These are phyloP conservation scores for Cytospora schulzeri DNA, from an alignment of 2,329 filamentous ascomycete genomes.

Conservation along the genomic window DNA sequence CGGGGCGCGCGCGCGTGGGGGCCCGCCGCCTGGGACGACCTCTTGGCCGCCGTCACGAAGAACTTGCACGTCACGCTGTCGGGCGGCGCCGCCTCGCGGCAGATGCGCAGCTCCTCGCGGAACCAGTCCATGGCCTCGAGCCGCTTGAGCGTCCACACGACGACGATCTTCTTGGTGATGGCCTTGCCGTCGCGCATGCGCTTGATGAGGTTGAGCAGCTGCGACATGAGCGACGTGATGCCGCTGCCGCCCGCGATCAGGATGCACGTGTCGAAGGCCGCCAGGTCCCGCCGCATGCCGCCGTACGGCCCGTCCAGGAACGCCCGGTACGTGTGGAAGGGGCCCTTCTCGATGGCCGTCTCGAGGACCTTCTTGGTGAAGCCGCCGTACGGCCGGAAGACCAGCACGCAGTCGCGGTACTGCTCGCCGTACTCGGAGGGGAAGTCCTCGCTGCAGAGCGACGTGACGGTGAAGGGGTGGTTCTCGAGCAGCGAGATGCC, in stretches of 20 bases:
- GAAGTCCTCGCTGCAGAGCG: conserved; percentile 89
- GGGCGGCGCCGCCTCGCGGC: conserved; percentile 83
- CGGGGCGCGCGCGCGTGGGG: conserved; percentile 53
- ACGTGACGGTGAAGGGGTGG: conserved; percentile 94
- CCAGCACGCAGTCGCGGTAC: conserved; percentile 85
- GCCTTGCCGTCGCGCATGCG: conserved; percentile 94
- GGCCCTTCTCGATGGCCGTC: conserved; percentile 80
- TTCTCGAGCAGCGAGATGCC: conserved; percentile 89
- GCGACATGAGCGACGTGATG: conserved; percentile 89
- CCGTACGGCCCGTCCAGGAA: conserved; percentile 95
- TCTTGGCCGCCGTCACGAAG: conserved; percentile 81
- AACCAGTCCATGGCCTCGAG: conserved; percentile 98
- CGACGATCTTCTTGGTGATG: conserved; percentile 84
- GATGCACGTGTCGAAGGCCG: conserved; percentile 91
- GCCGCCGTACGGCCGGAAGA: conserved; percentile 88
- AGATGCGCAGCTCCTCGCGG: conserved; percentile 89
- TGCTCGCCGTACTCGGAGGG: conserved; percentile 87
- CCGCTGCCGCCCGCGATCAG: conserved; percentile 93
- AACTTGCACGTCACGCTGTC: conserved; percentile 92
- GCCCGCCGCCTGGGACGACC: conserved; percentile 41
- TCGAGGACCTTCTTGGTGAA: conserved; percentile 87
- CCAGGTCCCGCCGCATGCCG: conserved; percentile 86
- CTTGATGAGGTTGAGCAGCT: conserved; percentile 92
- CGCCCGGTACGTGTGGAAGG: conserved; percentile 88
- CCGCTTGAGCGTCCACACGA: conserved; percentile 91